These are phyloP conservation scores for Globisporangium yorkense DNA, from an alignment of 352 stramenopile species.

Conservation along the genomic window DNA sequence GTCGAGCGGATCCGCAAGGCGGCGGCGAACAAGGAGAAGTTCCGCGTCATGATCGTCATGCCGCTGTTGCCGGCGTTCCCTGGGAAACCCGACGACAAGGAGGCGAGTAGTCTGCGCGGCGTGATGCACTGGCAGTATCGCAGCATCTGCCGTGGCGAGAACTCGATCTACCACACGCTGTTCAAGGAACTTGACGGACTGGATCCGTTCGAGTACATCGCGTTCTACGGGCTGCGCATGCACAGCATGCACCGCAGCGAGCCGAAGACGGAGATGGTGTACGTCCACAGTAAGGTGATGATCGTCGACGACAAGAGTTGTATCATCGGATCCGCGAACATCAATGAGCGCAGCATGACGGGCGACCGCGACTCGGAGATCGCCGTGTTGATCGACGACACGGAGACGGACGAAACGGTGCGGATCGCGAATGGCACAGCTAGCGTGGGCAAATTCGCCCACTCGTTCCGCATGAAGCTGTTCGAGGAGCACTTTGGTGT, in stretches of 20 bases:
- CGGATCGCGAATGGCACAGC: slow-evolving; percentile 36
- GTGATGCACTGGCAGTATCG: slow-evolving; percentile 89
- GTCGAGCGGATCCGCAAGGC: slow-evolving; percentile 71
- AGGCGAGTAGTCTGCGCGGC: slow-evolving; percentile 71
- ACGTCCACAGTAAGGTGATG: slow-evolving; percentile 91
- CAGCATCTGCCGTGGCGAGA: slow-evolving; percentile 73
- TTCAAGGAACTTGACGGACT: slow-evolving; percentile 60
- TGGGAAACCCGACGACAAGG: slow-evolving; percentile 72
- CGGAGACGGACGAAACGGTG: slow-evolving; percentile 54
- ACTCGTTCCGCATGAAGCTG: slow-evolving; percentile 85
- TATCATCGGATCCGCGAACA: slow-evolving; percentile 85
- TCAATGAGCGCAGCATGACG: slow-evolving; percentile 86
- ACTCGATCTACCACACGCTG: slow-evolving; percentile 79
- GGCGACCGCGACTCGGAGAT: slow-evolving; percentile 86
- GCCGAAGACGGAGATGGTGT: slow-evolving; percentile 70
- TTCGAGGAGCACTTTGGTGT: slow-evolving; percentile 85
- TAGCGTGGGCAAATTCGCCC: slow-evolving; percentile 71
- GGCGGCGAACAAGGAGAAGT: slow-evolving; percentile 75
- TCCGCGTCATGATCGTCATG: slow-evolving; percentile 84
- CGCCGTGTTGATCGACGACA: slow-evolving; percentile 78
- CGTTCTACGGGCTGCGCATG: slow-evolving; percentile 77
- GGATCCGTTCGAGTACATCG: slow-evolving; percentile 85
- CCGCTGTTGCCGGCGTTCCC: slow-evolving; percentile 79
- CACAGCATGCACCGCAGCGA: slow-evolving; percentile 29
- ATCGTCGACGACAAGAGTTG: slow-evolving; percentile 76